These are phyloP conservation scores for Fraxinus dipetala DNA, from an alignment of 305 asterid species.

Conservation along the genomic window DNA sequence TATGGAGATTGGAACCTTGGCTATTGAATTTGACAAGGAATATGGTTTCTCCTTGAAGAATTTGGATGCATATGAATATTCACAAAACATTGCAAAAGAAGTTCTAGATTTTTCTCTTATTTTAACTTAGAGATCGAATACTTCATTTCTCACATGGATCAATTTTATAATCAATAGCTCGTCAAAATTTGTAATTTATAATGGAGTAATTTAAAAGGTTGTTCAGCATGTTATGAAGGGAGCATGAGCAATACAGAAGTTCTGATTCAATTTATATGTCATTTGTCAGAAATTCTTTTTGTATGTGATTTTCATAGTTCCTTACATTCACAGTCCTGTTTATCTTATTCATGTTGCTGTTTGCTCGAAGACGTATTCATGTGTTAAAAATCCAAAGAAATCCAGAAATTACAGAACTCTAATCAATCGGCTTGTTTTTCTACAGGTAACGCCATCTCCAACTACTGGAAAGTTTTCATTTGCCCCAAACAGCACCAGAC, in stretches of 20 bases:
- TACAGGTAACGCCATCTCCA: neutral
- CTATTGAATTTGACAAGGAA: neutral
- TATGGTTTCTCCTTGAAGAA: neutral
- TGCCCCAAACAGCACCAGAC: slow-evolving; percentile 12
- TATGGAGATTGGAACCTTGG: neutral
- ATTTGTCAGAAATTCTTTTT: neutral
- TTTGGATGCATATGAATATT: neutral
- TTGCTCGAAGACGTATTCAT: neutral
- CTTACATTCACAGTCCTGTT: neutral
- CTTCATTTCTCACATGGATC: neutral
- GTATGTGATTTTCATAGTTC: neutral
- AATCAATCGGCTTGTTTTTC: neutral
- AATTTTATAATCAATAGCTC: neutral
- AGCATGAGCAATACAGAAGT: neutral
- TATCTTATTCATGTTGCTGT: neutral
- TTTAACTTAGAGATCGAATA: neutral
- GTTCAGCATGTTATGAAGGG: neutral
- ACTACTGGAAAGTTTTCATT: neutral
- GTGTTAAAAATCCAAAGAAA: neutral
- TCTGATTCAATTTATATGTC: neutral
- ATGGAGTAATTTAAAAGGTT: neutral
- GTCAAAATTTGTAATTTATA: neutral
- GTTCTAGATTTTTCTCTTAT: neutral
- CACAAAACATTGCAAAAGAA: neutral
- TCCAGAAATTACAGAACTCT: neutral